Evolutionary conservation across 1,284 basidiomycete genomes (phyloP), one percentile per base, ranked within the genome.

Genomic region (Cutaneotrichosporon cavernicola): DNA sequence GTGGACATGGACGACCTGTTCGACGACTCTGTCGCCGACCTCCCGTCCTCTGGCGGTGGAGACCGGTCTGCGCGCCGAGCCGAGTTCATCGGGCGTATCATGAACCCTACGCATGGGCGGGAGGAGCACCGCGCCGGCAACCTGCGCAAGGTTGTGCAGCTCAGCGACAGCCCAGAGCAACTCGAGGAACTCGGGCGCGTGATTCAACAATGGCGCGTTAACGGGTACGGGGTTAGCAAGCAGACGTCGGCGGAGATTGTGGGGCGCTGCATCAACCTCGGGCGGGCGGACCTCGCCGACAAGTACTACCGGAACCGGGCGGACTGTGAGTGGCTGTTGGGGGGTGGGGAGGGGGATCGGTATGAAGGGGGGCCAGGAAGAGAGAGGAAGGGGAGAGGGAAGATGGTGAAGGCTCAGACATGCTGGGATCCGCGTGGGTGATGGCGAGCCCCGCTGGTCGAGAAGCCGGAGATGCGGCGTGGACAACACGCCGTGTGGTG

Each of bases 231-330:
- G 21, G 65, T 69, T 21, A 63, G 65, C 26, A 56, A 43, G n/a
- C 62, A 66, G 63, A 69, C 68, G 16, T 65, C 65, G 21, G 49
- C 50, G 56, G 68, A 66, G 61, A 58, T 69, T 61, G 65, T 66
- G 34, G 68, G 68, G 32, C 68, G 68, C 32, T 69, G 68, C 59
- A 61, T 69, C 61, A 65, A 65, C 61, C 63, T 69, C 30, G 65
- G 63, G 9, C 62, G 65, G 38, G 56, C 63, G 21, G 68, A 69
- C 47, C 60, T 69, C n/a, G 68, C 68, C 11, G 49, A 65, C 30
- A 56, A 61, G 56, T 66, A 61, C 56, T 52, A 38, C 31, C 11
- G 26, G 7, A 56, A 69, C 65, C 50, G 51, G 50, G 50, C 66
- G 61, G 56, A 62, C 43, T 69, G 67, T 69, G 36, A 60, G 58